These are phyloP conservation scores for Rubia balearica DNA, from an alignment of 305 asterid genomes.

Conservation along the genomic window DNA sequence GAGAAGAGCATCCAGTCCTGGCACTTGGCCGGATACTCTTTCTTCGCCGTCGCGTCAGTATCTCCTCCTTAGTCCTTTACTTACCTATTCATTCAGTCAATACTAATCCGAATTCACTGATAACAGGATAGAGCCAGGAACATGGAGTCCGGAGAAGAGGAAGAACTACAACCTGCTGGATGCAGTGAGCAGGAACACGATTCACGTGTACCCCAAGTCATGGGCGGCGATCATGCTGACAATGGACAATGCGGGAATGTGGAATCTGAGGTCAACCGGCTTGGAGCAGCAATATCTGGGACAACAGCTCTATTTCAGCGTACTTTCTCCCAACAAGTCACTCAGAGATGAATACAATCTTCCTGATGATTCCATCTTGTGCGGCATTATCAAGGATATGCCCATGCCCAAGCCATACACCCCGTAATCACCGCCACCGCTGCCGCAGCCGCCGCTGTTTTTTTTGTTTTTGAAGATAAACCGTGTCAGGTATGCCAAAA, in stretches of 20 bases:
- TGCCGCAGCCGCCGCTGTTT: neutral
- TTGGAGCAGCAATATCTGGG: constrained; percentile 54
- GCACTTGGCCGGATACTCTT: constrained; percentile 65
- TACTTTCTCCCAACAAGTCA: constrained; percentile 42
- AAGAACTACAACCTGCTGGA: constrained; percentile 55
- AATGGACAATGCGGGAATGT: constrained; percentile 66
- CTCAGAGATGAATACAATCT: constrained; percentile 54
- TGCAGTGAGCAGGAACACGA: constrained; percentile 61
- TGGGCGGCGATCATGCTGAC: constrained; percentile 74
- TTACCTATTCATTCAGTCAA: too few species aligned
- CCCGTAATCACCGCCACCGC: neutral
- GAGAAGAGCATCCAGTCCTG: constrained; percentile 58
- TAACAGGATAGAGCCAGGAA: constrained; percentile 61
- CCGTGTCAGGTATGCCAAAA: neutral
- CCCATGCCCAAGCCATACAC: constrained; percentile 35
- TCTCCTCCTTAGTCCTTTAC: too few species aligned
- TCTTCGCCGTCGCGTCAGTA: constrained; percentile 59
- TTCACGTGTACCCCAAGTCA: constrained; percentile 60
- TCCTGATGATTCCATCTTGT: constrained; percentile 29
- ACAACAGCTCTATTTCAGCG: constrained; percentile 60
- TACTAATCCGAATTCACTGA: neutral
- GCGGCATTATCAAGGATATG: constrained; percentile 51
- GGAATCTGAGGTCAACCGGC: constrained; percentile 46
- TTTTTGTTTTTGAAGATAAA: neutral
- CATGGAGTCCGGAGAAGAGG: constrained; percentile 51